Base-by-base conservation (phyloP, 345 rosid genomes). In the Triadica sebifera region DNA sequence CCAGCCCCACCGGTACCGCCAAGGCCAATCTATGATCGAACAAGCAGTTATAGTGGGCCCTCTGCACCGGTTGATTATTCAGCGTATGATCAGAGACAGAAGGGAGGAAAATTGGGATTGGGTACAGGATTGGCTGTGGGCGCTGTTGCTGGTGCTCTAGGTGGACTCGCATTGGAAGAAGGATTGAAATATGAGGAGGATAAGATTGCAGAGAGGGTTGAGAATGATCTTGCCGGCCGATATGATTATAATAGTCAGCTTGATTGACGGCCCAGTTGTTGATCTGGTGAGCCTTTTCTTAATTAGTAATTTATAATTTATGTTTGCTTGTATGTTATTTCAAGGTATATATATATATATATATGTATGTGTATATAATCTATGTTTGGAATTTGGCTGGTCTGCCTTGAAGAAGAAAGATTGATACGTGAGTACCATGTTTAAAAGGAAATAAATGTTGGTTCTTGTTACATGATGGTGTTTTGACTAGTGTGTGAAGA, bases 31-130 rank as follows among this genome's bases (percentile, higher is more conserved):
- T 78, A 57, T 15, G 83, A 75, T 29, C 79, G 85, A 5, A 25
- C 77, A 13, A 47, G 60, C 39, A 15, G 69, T 15, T 67, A 79
- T 29, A 34, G 68, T 7, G 82, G 80, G 41, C 90, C 92, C 1
- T 83, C 91, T 6, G 90, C 87, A 2, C 90, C 92, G 0, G 84
- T 80, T 0, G 97, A 87, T 76, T 82, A 72, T 65, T 72, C 67
- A 0, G 20, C 84, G 11, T 83, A 73, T 43, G 87, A 34, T 74
- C 85, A 84, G 79, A 81, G 77, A 76, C 77, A 37, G n/a, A 74
- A 65, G 47, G 73, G 72, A 22, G 75, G 79, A 16, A 78, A 76
- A 53, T 22, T 56, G 66, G 83, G 80, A 56, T 34, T 53, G 1
- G 87, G 83, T 37, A 57, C 83, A 17, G 85, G 83, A 69, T 59